Percentiles rank a stretch among this genome's conserved stretches.
Conservation (phyloP, 2,329 filamentous ascomycete species). For the Metarhizium rileyi region DNA sequence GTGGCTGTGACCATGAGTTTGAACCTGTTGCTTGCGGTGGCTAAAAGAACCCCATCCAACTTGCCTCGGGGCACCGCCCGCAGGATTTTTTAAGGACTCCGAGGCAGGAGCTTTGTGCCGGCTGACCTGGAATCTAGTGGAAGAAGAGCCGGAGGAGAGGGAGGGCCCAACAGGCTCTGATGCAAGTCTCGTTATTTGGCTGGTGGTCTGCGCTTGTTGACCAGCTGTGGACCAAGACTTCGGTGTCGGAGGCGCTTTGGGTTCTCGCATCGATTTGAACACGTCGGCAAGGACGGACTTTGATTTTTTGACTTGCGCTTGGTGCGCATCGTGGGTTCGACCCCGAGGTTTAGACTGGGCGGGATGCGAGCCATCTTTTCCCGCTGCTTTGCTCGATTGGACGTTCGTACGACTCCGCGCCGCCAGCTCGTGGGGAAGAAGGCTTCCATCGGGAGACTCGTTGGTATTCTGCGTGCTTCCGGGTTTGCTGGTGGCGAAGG, state of each 20-base stretch:
- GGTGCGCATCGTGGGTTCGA: background rate
- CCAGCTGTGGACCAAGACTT: slow-evolving; percentile 16
- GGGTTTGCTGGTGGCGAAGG: slow-evolving; percentile 9
- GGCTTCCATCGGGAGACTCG: slow-evolving; percentile 9
- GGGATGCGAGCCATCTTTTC: background rate
- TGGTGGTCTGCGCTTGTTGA: background rate
- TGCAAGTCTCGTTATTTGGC: background rate
- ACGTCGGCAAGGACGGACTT: slow-evolving; percentile 22
- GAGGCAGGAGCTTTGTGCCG: background rate
- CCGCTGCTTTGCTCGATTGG: background rate
- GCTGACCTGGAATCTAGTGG: background rate
- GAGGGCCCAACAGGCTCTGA: background rate
- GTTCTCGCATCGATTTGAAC: slow-evolving; percentile 19
- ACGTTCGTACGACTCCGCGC: slow-evolving; percentile 13
- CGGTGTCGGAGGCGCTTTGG: slow-evolving; percentile 17
- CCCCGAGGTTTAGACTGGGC: background rate
- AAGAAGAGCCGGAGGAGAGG: background rate
- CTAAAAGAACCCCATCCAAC: slow-evolving; percentile 15
- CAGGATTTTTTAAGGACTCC: slow-evolving; percentile 2
- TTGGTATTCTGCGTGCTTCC: slow-evolving; percentile 1
- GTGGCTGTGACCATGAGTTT: slow-evolving; percentile 3
- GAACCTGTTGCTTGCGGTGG: slow-evolving; percentile 10
- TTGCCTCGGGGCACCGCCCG: slow-evolving; percentile 6
- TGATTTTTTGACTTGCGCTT: slow-evolving; percentile 13
- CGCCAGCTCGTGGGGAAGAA: slow-evolving; percentile 30